Evolutionary conservation across 2,329 filamentous ascomycete species (phyloP).

Genomic region (Cladobotryum protrusum): DNA sequence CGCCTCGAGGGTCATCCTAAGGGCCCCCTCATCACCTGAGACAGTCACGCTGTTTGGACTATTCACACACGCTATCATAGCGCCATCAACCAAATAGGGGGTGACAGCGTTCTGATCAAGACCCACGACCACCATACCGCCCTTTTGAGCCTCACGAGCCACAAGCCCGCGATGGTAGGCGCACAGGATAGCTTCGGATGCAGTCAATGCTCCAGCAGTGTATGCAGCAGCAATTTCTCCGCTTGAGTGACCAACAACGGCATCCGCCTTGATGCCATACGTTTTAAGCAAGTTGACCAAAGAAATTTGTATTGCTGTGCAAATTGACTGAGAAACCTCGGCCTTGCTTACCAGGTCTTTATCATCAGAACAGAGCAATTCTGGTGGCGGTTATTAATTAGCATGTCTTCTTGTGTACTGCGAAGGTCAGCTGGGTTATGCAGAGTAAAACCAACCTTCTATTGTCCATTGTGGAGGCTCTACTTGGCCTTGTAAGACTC

Average conservation of each 20-base stretch:
- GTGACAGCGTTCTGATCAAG: too few species aligned
- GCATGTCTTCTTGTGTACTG: too few species aligned
- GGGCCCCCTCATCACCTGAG: too few species aligned
- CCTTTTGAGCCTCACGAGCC: background rate
- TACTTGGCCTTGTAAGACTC: conserved; percentile 4
- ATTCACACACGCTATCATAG: too few species aligned
- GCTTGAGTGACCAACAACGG: conserved; percentile 36
- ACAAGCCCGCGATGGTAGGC: too few species aligned
- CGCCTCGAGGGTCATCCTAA: too few species aligned
- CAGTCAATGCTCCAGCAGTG: conserved; percentile 29
- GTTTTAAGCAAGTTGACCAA: conserved; percentile 32
- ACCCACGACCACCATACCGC: too few species aligned
- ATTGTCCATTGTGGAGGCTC: conserved; percentile 12
- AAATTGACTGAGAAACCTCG: conserved; percentile 32
- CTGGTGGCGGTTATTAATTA: too few species aligned
- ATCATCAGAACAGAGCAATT: background rate
- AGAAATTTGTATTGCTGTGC: conserved; percentile 37
- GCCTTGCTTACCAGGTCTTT: conserved; percentile 13
- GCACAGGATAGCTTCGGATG: conserved; percentile 30
- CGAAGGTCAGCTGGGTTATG: too few species aligned
- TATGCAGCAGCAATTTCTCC: conserved; percentile 43
- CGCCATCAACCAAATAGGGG: too few species aligned
- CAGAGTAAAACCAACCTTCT: conserved; percentile 6
- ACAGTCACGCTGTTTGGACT: too few species aligned
- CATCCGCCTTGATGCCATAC: conserved; percentile 25